Conservation (phyloP, 345 rosid species). For the Salix brachista region DNA sequence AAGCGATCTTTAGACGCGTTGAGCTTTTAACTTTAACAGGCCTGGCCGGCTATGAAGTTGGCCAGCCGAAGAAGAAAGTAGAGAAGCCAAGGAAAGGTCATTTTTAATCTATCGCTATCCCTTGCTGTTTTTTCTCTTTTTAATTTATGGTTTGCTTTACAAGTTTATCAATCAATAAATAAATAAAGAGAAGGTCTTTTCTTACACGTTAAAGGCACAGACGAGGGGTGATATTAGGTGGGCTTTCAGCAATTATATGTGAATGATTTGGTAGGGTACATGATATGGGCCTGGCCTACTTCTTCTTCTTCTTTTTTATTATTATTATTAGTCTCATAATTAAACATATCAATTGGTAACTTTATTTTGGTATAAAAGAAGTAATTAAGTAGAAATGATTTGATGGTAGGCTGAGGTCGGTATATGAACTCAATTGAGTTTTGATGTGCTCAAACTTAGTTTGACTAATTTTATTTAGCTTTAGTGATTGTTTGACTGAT, state of each 20-base stretch:
- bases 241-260: slow-evolving; percentile 15
- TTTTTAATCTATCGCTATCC: not conserved
- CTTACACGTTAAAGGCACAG: not conserved
- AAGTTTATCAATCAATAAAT: too few species aligned
- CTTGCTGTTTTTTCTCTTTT: not conserved
- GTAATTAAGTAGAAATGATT: too few species aligned
- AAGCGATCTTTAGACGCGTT: not conserved
- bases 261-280: slow-evolving; percentile 26
- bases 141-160: not conserved
- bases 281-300: slow-evolving; percentile 7
- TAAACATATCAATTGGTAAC: too few species aligned
- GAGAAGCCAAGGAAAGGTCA: slow-evolving; percentile 9
- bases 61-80: slow-evolving; percentile 4
- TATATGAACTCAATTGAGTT: too few species aligned
- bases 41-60: slow-evolving; percentile 12
- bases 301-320: not conserved
- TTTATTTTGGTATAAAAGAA: too few species aligned
- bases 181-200: not conserved
- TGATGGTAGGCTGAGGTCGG: too few species aligned
- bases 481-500: too few species aligned
- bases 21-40: not conserved
- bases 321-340: not conserved
- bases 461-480: too few species aligned
- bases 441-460: too few species aligned
- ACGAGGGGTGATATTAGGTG: slow-evolving; percentile 12